phyloP scores from a whole-genome alignment of 768 basidiomycete genomes.

The Hericium rajendrae region DNA sequence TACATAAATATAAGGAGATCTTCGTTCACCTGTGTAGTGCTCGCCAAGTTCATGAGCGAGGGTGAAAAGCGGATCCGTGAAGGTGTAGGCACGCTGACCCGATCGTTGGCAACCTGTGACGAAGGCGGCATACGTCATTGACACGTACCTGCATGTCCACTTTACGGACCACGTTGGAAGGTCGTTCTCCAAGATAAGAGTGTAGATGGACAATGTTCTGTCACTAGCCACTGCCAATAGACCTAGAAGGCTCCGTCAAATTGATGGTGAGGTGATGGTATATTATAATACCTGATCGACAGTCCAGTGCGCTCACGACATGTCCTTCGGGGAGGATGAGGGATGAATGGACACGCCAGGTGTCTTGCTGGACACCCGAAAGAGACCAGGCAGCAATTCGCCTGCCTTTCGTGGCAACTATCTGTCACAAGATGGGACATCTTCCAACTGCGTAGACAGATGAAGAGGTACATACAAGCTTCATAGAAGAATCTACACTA shows the following conservation, averaged over 20 bases:
- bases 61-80: conserved; percentile 59
- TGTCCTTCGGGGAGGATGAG: conserved; percentile 51
- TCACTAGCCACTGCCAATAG: conserved; percentile 62
- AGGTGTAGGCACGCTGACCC: conserved; percentile 33
- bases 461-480: conserved; percentile 47
- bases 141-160: conserved; percentile 39
- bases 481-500: conserved; percentile 70
- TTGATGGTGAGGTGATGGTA: not conserved
- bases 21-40: conserved; percentile 40
- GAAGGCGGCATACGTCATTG: conserved; percentile 30
- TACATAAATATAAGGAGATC: not conserved
- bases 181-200: conserved; percentile 71
- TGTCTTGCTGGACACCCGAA: conserved; percentile 49
- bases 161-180: conserved; percentile 77
- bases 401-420: conserved; percentile 60
- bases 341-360: conserved; percentile 78
- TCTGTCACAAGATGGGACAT: conserved; percentile 29
- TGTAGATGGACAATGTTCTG: conserved; percentile 59
- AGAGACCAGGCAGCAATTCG: conserved; percentile 75
- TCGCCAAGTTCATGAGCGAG: conserved; percentile 65
- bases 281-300: conserved; percentile 52
- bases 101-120: not conserved
- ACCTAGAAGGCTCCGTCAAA: conserved; percentile 35
- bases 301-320: conserved; percentile 54
- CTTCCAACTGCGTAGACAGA: not conserved